Evolutionary conservation across 164 flowering plant genomes (phyloP), one percentile per base, ranked within the genome.

Genomic region (Sextonia rubra): DNA sequence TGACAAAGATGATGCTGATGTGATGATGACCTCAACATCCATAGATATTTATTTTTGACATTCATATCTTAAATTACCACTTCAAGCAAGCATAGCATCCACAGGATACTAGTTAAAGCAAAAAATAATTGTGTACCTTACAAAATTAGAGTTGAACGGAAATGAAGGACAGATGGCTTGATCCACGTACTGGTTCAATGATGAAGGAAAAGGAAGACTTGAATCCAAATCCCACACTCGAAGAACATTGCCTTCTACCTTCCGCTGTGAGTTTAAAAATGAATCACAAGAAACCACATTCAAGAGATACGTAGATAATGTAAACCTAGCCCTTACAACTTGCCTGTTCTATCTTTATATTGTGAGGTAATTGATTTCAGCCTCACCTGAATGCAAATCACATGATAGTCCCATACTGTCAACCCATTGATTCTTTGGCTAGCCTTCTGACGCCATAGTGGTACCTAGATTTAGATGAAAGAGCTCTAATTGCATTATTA

Each of bases 211-310:
- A 3, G 88, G 86, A 78, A 93, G 98, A 76, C 62, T 86, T 17
- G 99, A 90, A 82, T 93, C 98, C 73, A 95, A 80, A 82, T 95
- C 99, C 97, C 96, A 91, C 44, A 91, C 97, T 30, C 81, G 79
- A 63, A 84, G 73, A 66, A 81, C 73, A 69, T 71, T 71, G 55
- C 80, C 89, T 72, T 78, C 83, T 66, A 65, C 77, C 65, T 80
- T 83, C 74, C 66, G 85, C 97, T 91, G 89, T 60, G 6, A 72
- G 15, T 67, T 75, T 70, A 22, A 69, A 77, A 2, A 18, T 60
- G 47, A 18, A n/a, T 55, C 8, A 30, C 56, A 27, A 11, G 20
- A 68, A 60, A 60, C 44, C 69, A 20, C 69, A 68, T 47, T 29
- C 25, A 78, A 18, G 64, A 26, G 47, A 56, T 18, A 37, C 1